Evolutionary conservation across 2,329 filamentous ascomycete genomes (phyloP), one percentile per base, ranked within the genome.

Genomic region (Colletotrichum sp.): DNA sequence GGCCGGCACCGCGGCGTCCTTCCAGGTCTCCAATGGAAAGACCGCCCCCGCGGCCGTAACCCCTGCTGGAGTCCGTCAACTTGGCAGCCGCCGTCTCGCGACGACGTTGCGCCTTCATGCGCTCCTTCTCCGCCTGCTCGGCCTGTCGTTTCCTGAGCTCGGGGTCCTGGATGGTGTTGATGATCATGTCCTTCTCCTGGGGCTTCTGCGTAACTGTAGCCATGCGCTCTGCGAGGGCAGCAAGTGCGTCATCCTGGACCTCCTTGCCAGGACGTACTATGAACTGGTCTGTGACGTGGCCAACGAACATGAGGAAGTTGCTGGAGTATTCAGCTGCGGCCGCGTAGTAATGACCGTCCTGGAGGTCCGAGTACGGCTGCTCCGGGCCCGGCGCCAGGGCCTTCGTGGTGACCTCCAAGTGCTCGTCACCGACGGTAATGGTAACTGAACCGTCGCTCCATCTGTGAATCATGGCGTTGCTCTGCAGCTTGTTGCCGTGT

Each of bases 401-500:
- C 84, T 95, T 95, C 80, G 91, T 92, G 77, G 92, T 89, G 62
- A 96, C 89, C 81, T 95, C 93, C 86, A 93, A 96, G 80, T 96
- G 94, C 78, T 93, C 92, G 75, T 92, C 92, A 16, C 94, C 95
- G 28, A 96, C 88, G n/a, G 93, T 91, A 28, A 96, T 87, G 13
- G 94, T 96, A 18, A 95, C 87, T 6, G 93, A 95, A 32, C 95
- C 95, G 81, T 96, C 95, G 77, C 93, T 95, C 95, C 95, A 96
- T 79, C 91, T 91, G 81, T 95, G 91, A 34, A 96, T 86, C 77
- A 93, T 90, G 4, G 95, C 91, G 82, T 96, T 96, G 81, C 94
- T 96, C 81, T 94, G 91, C 15, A 96, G 87, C 77, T 92, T 87
- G n/a, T 89, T 89, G 12, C 92, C 88, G 74, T 95, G 92, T 80